Percentiles rank a stretch among this genome's conserved stretches.
Evolutionary conservation across 2,329 filamentous ascomycete genomes (phyloP).

Genomic region (Mollisiaceae sp.): DNA sequence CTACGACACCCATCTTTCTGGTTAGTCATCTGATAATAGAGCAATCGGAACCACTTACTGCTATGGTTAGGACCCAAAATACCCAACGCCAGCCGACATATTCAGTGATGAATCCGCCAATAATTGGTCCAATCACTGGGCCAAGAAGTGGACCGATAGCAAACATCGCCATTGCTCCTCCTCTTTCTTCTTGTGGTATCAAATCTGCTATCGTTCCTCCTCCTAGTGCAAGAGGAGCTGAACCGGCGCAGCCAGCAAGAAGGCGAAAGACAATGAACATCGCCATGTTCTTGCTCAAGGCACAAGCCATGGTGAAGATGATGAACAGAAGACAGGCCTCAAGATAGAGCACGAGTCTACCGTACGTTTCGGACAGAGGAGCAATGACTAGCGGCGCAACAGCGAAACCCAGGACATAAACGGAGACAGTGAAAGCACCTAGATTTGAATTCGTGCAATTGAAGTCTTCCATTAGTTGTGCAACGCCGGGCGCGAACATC

Average conservation of each 20-base stretch:
- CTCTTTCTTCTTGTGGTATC: conserved; percentile 39
- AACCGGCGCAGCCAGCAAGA: conserved; percentile 51
- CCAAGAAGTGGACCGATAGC: conserved; percentile 3
- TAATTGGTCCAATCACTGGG: conserved; percentile 6
- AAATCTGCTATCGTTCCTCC: conserved; percentile 51
- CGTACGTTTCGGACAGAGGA: conserved; percentile 68
- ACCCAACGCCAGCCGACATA: conserved; percentile 3
- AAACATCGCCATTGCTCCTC: conserved; percentile 4
- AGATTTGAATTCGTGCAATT: conserved; percentile 48
- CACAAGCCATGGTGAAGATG: conserved; percentile 67
- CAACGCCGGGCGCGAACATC: conserved; percentile 55
- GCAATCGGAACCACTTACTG: too few species aligned
- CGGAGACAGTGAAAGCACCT: conserved; percentile 64
- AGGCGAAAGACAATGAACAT: conserved; percentile 54
- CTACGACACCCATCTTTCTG: too few species aligned
- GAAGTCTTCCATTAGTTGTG: conserved; percentile 54
- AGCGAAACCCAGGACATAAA: conserved; percentile 64
- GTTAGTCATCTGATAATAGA: too few species aligned
- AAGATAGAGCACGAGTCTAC: conserved; percentile 61
- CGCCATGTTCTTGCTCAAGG: conserved; percentile 56
- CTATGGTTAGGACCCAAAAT: not conserved
- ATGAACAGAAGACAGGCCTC: conserved; percentile 64
- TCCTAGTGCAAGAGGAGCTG: conserved; percentile 43
- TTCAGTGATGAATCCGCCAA: not conserved
- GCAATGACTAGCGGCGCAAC: conserved; percentile 63